phyloP scores from a whole-genome alignment of 768 basidiomycete genomes.

The Rubroboletus pulcherrimus region DNA sequence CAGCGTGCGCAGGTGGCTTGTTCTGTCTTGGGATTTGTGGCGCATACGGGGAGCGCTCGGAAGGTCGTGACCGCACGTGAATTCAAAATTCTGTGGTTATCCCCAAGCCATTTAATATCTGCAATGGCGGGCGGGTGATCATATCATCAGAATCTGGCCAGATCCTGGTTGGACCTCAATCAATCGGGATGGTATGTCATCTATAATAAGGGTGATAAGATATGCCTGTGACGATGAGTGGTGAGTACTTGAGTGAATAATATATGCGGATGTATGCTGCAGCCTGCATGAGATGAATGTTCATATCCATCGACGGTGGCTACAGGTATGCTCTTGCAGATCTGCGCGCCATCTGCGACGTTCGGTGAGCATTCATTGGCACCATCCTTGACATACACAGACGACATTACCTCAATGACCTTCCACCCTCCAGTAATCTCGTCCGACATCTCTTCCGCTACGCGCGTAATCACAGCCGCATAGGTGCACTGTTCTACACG shows the following conservation, averaged over 20 bases:
- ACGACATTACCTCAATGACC: conserved; percentile 76
- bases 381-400: background rate
- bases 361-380: background rate
- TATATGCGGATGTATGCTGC: conserved; percentile 9
- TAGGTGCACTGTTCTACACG: conserved; percentile 93
- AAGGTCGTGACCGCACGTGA: background rate
- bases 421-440: conserved; percentile 98
- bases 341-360: conserved; percentile 47
- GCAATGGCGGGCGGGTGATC: background rate
- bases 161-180: background rate
- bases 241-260: conserved; percentile 26
- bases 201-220: conserved; percentile 29
- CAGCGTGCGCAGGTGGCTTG: background rate
- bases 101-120: background rate
- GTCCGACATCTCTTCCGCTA: conserved; percentile 84
- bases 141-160: background rate
- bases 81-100: background rate
- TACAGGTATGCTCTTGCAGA: conserved; percentile 50
- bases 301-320: background rate
- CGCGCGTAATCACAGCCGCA: conserved; percentile 84
- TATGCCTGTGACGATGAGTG: conserved; percentile 30
- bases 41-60: background rate
- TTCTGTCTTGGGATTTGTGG: background rate
- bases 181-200: conserved; percentile 11
- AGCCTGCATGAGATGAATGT: background rate